A percentile compares a stretch with the other conserved stretches of the same genome.
Evolutionary conservation across 139 green algal species (phyloP).

Genomic region (Chlamydomonas sp.): DNA sequence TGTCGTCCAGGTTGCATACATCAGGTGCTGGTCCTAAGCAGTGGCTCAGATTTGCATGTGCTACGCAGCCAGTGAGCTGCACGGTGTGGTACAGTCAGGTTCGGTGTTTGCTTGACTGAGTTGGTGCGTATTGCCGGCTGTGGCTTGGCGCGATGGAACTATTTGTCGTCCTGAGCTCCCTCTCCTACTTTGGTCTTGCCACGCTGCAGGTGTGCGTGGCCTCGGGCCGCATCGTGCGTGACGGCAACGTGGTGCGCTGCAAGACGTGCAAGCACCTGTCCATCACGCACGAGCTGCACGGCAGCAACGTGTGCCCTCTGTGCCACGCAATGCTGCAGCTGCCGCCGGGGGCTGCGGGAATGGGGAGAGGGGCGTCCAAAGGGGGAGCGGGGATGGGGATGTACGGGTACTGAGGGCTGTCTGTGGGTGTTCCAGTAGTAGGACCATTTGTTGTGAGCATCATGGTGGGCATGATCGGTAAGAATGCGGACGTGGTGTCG

Average conservation of each 20-base stretch:
- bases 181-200: background rate
- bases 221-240: slow-evolving; percentile 61
- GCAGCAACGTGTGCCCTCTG: slow-evolving; percentile 60
- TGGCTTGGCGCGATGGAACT: background rate
- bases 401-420: too few relatives aligned
- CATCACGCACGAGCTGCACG: slow-evolving; percentile 61
- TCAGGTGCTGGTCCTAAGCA: too few relatives aligned
- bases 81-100: too few relatives aligned
- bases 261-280: slow-evolving; percentile 76
- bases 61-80: too few relatives aligned
- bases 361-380: background rate
- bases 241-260: slow-evolving; percentile 63
- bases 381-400: too few relatives aligned
- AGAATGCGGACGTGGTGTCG: too few relatives aligned
- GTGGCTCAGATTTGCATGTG: too few relatives aligned
- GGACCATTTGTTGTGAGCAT: too few relatives aligned
- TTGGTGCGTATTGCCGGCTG: background rate
- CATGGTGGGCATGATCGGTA: too few relatives aligned
- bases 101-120: background rate
- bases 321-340: slow-evolving; percentile 61
- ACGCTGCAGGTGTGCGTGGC: slow-evolving; percentile 72
- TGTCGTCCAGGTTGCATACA: too few relatives aligned
- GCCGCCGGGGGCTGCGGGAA: slow-evolving; percentile 1
- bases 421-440: too few relatives aligned
- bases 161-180: background rate